Base-by-base conservation (phyloP, 345 rosid species). In the Brassica cretica region DNA sequence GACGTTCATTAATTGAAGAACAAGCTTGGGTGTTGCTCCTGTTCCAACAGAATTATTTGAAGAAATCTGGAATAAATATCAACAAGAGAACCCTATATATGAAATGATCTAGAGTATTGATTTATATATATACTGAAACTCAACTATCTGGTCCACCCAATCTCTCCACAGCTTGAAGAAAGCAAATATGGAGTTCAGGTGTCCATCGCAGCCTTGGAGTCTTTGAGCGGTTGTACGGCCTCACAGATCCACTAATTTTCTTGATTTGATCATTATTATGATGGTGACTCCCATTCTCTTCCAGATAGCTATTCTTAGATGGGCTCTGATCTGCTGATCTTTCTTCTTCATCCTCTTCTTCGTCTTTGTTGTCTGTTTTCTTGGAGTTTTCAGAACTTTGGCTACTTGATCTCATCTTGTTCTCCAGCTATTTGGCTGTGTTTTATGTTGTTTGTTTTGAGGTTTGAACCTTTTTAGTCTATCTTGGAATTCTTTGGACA, bases 11-110 rank as follows among this genome's bases (percentile, higher is more conserved):
- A 87, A 46, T 70, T 89, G 92, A 84, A 88, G 94, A 76, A 89
- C 97, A 84, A 89, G 82, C 79, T 91, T 89, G 3, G 94, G 97
- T 33, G 97, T 91, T 83, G 97, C 97, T 85, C 87, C 94, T 91
- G 82, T 46, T 75, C 68, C 76, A 75, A 37, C 14, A 37, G 70
- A 74, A 41, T 6, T 55, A 64, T 80, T 59, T 1, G 58, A 59
- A 37, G 63, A 80, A 56, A 68, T 6, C 3, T 2, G 66, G 55
- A 27, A 70, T 21, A 64, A 65, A 75, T 30, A 74, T 58, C 68
- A 76, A 46, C 18, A 58, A 76, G 32, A 70, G 72, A 76, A 81
- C 56, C 83, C 70, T 80, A 37, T 8, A 49, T 49, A n/a, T 49
- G 15, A 5, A 53, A 32, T 55, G 61, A 80, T 74, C 29, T 58